Evolutionary conservation across 371 early-diverging fungal species (phyloP), one percentile per base, ranked within the genome.

Genomic region (Lichtheimia ramosa): DNA sequence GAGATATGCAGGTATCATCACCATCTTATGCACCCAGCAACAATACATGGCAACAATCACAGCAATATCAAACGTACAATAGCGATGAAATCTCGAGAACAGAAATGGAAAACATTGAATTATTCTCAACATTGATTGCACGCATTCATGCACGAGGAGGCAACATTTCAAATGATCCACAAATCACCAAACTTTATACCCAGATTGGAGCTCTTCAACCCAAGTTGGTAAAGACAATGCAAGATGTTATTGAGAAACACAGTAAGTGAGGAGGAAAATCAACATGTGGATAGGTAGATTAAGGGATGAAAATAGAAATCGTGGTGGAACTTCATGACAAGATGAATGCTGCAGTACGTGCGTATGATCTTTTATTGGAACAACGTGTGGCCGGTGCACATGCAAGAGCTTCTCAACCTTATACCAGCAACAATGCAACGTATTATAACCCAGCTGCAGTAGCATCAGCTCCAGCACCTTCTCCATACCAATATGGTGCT

Each of bases 361-460:
- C 90, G 20, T 96, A 95, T 60, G 96, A 96, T 70, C 86, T 84
- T 41, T 66, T 96, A 49, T 69, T 94, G 42, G 89, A 91, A 54
- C 85, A 91, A 62, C 83, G 89, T 25, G 71, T 92, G 24, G 68
- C 79, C 5, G 65, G 69, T 18, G 63, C 65, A 23, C 24, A 65
- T 23, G 48, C n/a, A 15, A 57, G 61, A 13, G 10, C 54, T 25
- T 43, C 59, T 8, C 40, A 20, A 10, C 39, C 43, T 42, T 48
- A 51, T 20, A 21, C 56, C 3, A 55, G 16, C 50, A 55, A 23
- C 50, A 39, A 58, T 39, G 46, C 51, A 24, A 48, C 41, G 28
- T 56, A 39, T 15, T 16, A 56, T 1, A 21, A 48, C 14, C 25
- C 34, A 16, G 48, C 50, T 2, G 16, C 59, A 43, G 58, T 58